A percentile compares a stretch with the other conserved stretches of the same genome.
These are phyloP conservation scores for Trypanosoma boissoni DNA, from an alignment of 208 protist genomes.

Conservation along the genomic window DNA sequence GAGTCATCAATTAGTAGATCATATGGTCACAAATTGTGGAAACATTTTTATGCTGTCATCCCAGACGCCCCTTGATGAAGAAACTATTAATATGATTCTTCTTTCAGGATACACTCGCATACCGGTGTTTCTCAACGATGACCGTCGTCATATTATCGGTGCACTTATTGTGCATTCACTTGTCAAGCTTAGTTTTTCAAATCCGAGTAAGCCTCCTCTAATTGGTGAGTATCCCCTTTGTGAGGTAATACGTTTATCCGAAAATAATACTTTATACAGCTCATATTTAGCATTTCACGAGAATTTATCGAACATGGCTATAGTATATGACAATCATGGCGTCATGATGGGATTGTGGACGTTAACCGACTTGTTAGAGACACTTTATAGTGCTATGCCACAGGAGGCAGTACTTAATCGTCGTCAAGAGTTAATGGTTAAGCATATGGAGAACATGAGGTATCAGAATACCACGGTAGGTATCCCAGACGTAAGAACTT, in stretches of 20 bases:
- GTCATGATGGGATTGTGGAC: conserved; percentile 63
- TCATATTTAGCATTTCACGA: conserved; percentile 65
- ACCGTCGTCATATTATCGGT: conserved; percentile 79
- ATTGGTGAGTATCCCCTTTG: conserved; percentile 65
- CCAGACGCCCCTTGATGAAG: conserved; percentile 44
- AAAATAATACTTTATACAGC: conserved; percentile 51
- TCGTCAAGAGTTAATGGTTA: conserved; percentile 46
- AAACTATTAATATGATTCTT: conserved; percentile 62
- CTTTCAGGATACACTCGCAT: conserved; percentile 75
- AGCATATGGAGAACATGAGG: conserved; percentile 45
- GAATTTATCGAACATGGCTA: conserved; percentile 54
- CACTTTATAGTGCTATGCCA: conserved; percentile 38
- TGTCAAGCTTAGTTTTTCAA: conserved; percentile 56
- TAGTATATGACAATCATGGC: conserved; percentile 54
- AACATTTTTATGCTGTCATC: conserved; percentile 83
- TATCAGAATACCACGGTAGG: conserved; percentile 34
- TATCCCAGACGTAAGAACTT: not conserved
- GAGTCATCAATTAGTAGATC: conserved; percentile 54
- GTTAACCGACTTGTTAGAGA: conserved; percentile 54
- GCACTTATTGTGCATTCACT: conserved; percentile 84
- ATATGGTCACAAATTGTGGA: conserved; percentile 41
- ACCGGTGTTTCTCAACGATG: conserved; percentile 74
- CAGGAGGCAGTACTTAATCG: conserved; percentile 20
- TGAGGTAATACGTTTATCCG: conserved; percentile 56
- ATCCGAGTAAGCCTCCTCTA: conserved; percentile 45